Conservation (phyloP, 1,139 yeast genomes). For the Scheffersomyces segobiensis region DNA sequence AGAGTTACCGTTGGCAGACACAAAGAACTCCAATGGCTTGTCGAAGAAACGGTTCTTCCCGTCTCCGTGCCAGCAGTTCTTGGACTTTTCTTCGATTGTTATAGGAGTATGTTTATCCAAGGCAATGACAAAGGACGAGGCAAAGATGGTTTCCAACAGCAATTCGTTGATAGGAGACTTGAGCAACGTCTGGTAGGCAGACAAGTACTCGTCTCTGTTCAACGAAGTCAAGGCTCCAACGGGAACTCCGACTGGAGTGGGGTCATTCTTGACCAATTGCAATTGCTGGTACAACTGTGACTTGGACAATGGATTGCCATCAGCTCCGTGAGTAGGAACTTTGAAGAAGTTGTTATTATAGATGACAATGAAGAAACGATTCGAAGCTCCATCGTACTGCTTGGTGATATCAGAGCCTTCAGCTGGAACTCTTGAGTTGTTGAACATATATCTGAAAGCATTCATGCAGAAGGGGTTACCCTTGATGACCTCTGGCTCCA, state of each 20-base stretch:
- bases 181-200: constrained; percentile 57
- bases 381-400: constrained; percentile 47
- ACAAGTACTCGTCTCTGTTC: constrained; percentile 82
- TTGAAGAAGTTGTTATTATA: constrained; percentile 83
- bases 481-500: constrained; percentile 79
- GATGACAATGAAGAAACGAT: constrained; percentile 72
- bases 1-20: constrained; percentile 80
- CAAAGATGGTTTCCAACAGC: constrained; percentile 68
- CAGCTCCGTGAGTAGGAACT: constrained; percentile 62
- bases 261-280: constrained; percentile 51
- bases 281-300: constrained; percentile 70
- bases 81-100: constrained; percentile 83
- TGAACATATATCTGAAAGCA: constrained; percentile 88
- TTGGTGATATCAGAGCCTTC: constrained; percentile 59
- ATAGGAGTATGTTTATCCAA: constrained; percentile 75
- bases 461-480: constrained; percentile 91
- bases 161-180: constrained; percentile 57
- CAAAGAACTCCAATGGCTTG: constrained; percentile 85
- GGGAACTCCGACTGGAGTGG: constrained; percentile 45
- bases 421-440: constrained; percentile 80
- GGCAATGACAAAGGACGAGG: constrained; percentile 78
- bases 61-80: constrained; percentile 92
- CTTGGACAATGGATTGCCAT: constrained; percentile 57
- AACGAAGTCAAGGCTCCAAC: constrained; percentile 81
- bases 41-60: constrained; percentile 90